A percentile compares a stretch with the other conserved stretches of the same genome.
These are phyloP conservation scores for Fragaria ananassa DNA, from an alignment of 306 rosid genomes.

Conservation along the genomic window DNA sequence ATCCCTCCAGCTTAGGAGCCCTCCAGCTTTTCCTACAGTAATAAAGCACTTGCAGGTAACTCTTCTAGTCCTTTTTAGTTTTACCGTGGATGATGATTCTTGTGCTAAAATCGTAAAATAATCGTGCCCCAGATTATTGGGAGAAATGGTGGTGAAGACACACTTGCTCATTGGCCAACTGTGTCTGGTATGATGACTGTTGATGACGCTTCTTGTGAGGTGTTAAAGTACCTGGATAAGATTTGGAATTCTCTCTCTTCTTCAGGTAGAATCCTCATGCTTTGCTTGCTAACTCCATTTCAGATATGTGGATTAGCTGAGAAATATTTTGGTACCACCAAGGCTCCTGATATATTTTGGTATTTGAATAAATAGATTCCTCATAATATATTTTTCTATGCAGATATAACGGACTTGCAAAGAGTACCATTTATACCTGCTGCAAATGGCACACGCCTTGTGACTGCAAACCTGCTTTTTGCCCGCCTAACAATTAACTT, in stretches of 20 bases:
- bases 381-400: slow-evolving; percentile 16
- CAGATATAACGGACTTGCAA: slow-evolving; percentile 67
- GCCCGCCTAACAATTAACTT: slow-evolving; percentile 76
- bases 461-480: slow-evolving; percentile 71
- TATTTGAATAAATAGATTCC: not conserved
- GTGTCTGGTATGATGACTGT: slow-evolving; percentile 71
- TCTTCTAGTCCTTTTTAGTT: slow-evolving; percentile 12
- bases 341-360: not conserved
- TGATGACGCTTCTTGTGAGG: slow-evolving; percentile 82
- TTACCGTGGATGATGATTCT: slow-evolving; percentile 21
- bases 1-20: slow-evolving; percentile 76
- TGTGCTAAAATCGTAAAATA: slow-evolving; percentile 19
- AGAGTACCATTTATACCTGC: slow-evolving; percentile 83
- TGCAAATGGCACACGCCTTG: slow-evolving; percentile 94
- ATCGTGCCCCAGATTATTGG: slow-evolving; percentile 57
- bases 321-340: not conserved
- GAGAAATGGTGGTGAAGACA: slow-evolving; percentile 90
- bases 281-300: not conserved
- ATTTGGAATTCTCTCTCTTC: slow-evolving; percentile 78
- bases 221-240: slow-evolving; percentile 78
- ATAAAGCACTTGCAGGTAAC: slow-evolving; percentile 86
- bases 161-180: slow-evolving; percentile 96
- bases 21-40: slow-evolving; percentile 74
- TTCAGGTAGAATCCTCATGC: slow-evolving; percentile 53
- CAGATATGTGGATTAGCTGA: not conserved